A percentile compares a stretch with the other conserved stretches of the same genome.
Conservation (phyloP, 2,329 filamentous ascomycete genomes). For the Cercospora citrullina region DNA sequence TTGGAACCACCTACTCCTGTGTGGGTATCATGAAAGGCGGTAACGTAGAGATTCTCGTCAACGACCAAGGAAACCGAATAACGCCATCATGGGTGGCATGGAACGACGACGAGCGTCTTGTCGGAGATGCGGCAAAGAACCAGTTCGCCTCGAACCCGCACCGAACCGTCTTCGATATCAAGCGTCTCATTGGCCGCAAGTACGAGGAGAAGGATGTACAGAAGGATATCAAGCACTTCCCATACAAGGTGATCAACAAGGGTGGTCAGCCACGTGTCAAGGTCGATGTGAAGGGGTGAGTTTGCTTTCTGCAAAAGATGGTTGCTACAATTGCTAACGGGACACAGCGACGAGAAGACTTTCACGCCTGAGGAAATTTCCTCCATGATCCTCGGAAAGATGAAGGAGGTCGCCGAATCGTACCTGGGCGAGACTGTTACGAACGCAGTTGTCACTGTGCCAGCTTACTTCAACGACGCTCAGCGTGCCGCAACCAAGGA, state of each 20-base stretch:
- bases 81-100: constrained; percentile 65
- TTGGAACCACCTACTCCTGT: constrained; percentile 84
- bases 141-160: constrained; percentile 63
- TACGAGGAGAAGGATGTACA: constrained; percentile 73
- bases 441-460: constrained; percentile 96
- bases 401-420: constrained; percentile 95
- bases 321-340: constrained; percentile 5
- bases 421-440: constrained; percentile 88
- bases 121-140: constrained; percentile 97
- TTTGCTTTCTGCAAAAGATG: neutral
- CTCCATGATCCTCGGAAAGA: constrained; percentile 79
- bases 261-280: constrained; percentile 84
- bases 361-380: constrained; percentile 81
- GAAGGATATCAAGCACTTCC: constrained; percentile 95
- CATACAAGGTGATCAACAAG: constrained; percentile 89
- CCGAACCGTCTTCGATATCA: constrained; percentile 51
- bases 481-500: constrained; percentile 99
- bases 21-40: constrained; percentile 95
- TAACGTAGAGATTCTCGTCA: constrained; percentile 92
- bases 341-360: constrained; percentile 56
- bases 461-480: constrained; percentile 98
- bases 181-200: constrained; percentile 56
- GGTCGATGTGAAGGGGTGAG: constrained; percentile 63
- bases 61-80: constrained; percentile 96
- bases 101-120: constrained; percentile 93